Conservation (phyloP, 768 basidiomycete species). For the Grammothele lineata region DNA sequence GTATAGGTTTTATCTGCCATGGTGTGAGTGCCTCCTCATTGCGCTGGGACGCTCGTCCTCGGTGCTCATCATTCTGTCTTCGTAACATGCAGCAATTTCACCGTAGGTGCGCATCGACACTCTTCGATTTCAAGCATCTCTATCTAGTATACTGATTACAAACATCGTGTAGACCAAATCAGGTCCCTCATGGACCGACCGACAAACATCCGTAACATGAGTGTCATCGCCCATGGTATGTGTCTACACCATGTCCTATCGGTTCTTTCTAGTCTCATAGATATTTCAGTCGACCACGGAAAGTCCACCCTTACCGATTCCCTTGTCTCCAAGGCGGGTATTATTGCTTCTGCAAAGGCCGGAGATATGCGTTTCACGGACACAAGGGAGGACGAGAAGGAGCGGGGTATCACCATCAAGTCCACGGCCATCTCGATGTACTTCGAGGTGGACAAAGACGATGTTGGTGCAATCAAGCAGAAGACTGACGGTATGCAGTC, state of each 20-base stretch:
- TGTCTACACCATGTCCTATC: constrained; percentile 7
- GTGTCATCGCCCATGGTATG: constrained; percentile 88
- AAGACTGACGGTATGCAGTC: constrained; percentile 75
- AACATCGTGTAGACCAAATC: constrained; percentile 75
- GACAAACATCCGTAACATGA: constrained; percentile 94
- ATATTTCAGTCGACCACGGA: constrained; percentile 88
- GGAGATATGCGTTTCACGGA: constrained; percentile 97
- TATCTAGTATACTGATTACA: constrained; percentile 7
- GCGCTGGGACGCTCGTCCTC: constrained; percentile 1
- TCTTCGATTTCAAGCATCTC: not conserved
- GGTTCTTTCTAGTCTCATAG: not conserved
- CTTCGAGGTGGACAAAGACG: constrained; percentile 92
- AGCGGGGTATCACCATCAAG: constrained; percentile 99
- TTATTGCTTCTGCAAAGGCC: constrained; percentile 91
- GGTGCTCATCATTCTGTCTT: constrained; percentile 24
- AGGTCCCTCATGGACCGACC: constrained; percentile 84
- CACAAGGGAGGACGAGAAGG: constrained; percentile 97
- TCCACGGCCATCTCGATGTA: constrained; percentile 99
- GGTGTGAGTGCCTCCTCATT: constrained; percentile 71
- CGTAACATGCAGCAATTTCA: constrained; percentile 69
- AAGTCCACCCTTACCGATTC: constrained; percentile 99
- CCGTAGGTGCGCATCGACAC: constrained; percentile 56
- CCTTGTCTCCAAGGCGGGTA: constrained; percentile 98
- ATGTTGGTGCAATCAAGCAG: constrained; percentile 81
- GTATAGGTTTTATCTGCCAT: constrained; percentile 59